Percentiles rank a stretch among this genome's conserved stretches.
These are phyloP conservation scores for Termitomyces sp. DNA, from an alignment of 768 basidiomycete genomes.

Conservation along the genomic window DNA sequence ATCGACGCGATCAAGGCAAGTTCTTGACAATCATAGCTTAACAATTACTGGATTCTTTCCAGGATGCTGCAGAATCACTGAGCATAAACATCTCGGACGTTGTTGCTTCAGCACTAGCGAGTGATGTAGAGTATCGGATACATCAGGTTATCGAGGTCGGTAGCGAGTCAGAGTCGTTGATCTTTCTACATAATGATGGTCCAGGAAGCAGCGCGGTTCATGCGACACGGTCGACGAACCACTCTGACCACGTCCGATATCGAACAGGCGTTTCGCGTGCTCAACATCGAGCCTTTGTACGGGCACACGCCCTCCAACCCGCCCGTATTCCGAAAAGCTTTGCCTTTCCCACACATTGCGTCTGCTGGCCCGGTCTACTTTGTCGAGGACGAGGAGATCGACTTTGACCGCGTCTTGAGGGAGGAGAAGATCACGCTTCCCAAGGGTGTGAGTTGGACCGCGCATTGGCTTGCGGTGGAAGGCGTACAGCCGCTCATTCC, in stretches of 20 bases:
- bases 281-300: constrained; percentile 95
- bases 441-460: constrained; percentile 80
- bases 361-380: constrained; percentile 79
- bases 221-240: constrained; percentile 91
- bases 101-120: constrained; percentile 82
- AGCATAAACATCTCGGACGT: constrained; percentile 75
- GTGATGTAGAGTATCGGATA: constrained; percentile 95
- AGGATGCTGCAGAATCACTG: constrained; percentile 92
- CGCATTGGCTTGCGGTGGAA: constrained; percentile 98
- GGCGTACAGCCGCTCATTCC: constrained; percentile 64
- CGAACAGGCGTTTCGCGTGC: constrained; percentile 87
- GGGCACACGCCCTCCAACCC: constrained; percentile 71
- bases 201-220: constrained; percentile 94
- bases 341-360: constrained; percentile 44
- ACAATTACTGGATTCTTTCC: constrained; percentile 1
- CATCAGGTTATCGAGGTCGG: constrained; percentile 90
- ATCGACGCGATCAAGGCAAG: constrained; percentile 58
- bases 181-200: constrained; percentile 5
- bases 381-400: constrained; percentile 95
- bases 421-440: constrained; percentile 83
- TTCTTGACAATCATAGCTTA: neutral
- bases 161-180: neutral
- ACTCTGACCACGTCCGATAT: constrained; percentile 87
- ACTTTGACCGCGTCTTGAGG: constrained; percentile 86
- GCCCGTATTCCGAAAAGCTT: constrained; percentile 55